Evolutionary conservation across 1,284 basidiomycete species (phyloP).

Genomic region (Cutaneotrichosporon cyanovorans): DNA sequence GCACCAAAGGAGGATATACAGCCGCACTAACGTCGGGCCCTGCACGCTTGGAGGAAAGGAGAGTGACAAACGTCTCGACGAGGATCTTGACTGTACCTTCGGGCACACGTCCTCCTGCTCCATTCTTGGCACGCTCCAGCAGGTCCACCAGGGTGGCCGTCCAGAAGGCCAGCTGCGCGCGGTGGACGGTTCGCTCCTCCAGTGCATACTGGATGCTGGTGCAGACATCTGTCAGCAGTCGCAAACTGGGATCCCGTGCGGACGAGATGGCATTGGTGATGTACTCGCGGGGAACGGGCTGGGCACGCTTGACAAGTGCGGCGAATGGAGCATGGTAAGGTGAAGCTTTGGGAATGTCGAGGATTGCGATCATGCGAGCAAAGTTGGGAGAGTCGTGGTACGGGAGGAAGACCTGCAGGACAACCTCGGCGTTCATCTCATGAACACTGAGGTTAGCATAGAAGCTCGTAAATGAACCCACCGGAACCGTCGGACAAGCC

Average conservation of each 20-base stretch:
- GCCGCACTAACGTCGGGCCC: constrained; percentile 43
- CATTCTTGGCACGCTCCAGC: constrained; percentile 50
- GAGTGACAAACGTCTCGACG: constrained; percentile 39
- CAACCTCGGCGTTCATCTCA: constrained; percentile 80
- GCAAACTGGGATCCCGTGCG: constrained; percentile 55
- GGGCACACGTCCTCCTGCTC: constrained; percentile 21
- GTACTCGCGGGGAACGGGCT: constrained; percentile 62
- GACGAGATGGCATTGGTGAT: constrained; percentile 58
- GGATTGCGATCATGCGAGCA: constrained; percentile 81
- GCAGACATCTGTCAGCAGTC: constrained; percentile 53
- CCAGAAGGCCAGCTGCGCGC: constrained; percentile 76
- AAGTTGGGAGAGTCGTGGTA: constrained; percentile 95
- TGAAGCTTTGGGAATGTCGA: constrained; percentile 55
- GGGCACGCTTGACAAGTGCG: constrained; percentile 66
- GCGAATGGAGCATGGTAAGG: constrained; percentile 52
- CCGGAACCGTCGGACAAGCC: constrained; percentile 91
- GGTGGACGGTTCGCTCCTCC: constrained; percentile 55
- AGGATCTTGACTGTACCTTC: constrained; percentile 42
- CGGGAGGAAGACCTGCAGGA: constrained; percentile 79
- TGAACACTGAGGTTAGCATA: constrained; percentile 60
- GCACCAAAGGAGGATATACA: constrained; percentile 42
- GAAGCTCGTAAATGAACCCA: constrained; percentile 45
- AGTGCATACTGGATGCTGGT: constrained; percentile 46
- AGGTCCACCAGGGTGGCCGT: constrained; percentile 73
- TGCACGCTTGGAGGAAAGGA: constrained; percentile 24